Base-by-base conservation (phyloP, 2,329 filamentous ascomycete genomes). In the Epichloe baconii region DNA sequence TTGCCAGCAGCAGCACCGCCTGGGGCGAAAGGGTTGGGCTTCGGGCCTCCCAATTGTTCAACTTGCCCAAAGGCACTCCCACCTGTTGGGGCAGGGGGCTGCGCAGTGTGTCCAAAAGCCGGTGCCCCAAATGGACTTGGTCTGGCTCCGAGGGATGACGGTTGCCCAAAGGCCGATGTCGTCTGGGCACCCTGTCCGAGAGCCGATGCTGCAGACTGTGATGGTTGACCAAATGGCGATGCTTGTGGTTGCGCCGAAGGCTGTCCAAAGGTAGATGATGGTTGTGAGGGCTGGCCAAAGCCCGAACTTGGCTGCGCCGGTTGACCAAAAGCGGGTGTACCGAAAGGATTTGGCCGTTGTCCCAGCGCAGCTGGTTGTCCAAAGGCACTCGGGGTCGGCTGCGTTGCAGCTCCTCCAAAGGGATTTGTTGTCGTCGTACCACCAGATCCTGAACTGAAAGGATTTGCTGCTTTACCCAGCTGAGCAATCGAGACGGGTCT, bases 101-200 rank as follows among this genome's bases (percentile, higher is more conserved):
- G 64, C 48, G 64, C 57, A 19, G 69, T 58, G 52, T 69, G 69
- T 2, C 61, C 67, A 50, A 64, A 68, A 0, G 64, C 62, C 2
- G 63, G 59, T 38, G 58, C 41, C 38, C 62, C 65, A 55, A 71
- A 69, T 1, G 68, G 62, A 54, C 60, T 69, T 12, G 63, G 59
- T 15, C 63, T 63, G 21, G 59, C 56, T 11, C 63, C 66, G 31
- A 67, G 52, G 2, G 60, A 52, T 38, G 69, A 63, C 34, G 72
- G 65, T 50, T 75, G 71, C 1, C 71, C 70, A 53, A 73, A 72
- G 0, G 64, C 57, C 14, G 66, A 59, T 34, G 59, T 53, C 35
- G 57, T 41, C 40, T 61, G 66, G n/a, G 68, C 61, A 23, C 46
- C 56, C 41, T 75, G 69, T 2, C 74, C 71, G 54, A 80, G 79